A percentile compares a stretch with the other conserved stretches of the same genome.
Conservation (phyloP, 1,284 basidiomycete species). For the Mycocalia duriaeana region DNA sequence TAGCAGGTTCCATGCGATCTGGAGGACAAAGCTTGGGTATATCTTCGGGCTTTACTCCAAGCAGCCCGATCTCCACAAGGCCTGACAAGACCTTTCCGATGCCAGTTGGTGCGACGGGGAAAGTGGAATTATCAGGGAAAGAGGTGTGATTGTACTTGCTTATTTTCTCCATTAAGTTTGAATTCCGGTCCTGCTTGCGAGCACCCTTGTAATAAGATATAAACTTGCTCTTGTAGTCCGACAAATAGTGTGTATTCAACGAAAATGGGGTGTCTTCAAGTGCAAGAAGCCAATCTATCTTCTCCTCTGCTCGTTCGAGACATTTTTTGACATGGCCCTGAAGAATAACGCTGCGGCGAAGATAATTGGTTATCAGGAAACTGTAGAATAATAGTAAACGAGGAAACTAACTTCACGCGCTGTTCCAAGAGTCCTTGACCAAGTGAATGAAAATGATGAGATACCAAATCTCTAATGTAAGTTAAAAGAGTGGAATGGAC, state of each 20-base stretch:
- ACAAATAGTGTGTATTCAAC: slow-evolving; percentile 49
- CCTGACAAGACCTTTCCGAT: slow-evolving; percentile 34
- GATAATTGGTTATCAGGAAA: not conserved
- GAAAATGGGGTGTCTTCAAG: slow-evolving; percentile 47
- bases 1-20: slow-evolving; percentile 49
- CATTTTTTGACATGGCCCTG: slow-evolving; percentile 20
- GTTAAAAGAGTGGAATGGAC: slow-evolving; percentile 35
- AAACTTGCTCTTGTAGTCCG: slow-evolving; percentile 52
- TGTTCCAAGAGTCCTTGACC: slow-evolving; percentile 48
- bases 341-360: not conserved
- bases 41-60: slow-evolving; percentile 34
- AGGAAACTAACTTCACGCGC: slow-evolving; percentile 43
- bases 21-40: slow-evolving; percentile 48
- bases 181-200: not conserved
- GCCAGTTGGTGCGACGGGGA: slow-evolving; percentile 12
- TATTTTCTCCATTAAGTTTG: not conserved
- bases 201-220: slow-evolving; percentile 26
- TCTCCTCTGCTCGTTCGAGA: slow-evolving; percentile 29
- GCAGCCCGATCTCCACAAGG: slow-evolving; percentile 41
- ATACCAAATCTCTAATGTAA: slow-evolving; percentile 38
- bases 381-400: not conserved
- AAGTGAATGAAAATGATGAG: slow-evolving; percentile 45
- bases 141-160: not conserved
- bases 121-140: not conserved
- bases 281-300: slow-evolving; percentile 42